These are phyloP conservation scores for Filosporella fistucella DNA, from an alignment of 495 filamentous ascomycete species.

Conservation along the genomic window DNA sequence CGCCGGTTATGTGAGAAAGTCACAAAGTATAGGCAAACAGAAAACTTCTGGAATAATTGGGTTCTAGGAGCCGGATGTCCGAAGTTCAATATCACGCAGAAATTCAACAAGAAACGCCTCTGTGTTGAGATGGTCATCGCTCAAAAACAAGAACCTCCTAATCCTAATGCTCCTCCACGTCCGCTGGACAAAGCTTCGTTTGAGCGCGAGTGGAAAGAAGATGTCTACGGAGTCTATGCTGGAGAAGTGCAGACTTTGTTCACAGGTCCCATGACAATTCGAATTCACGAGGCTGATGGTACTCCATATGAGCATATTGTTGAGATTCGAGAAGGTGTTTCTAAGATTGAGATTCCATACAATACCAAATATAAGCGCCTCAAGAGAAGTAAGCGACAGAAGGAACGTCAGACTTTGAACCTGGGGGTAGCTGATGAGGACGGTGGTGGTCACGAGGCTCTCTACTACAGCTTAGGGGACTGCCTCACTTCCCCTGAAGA, in stretches of 20 bases:
- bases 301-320: conserved; percentile 98
- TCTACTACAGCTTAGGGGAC: conserved; percentile 91
- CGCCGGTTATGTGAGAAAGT: conserved; percentile 79
- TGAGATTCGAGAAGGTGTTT: conserved; percentile 80
- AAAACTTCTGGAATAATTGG: conserved; percentile 92
- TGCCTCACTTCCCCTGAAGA: conserved; percentile 81
- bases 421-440: conserved; percentile 50
- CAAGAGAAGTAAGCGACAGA: conserved; percentile 85
- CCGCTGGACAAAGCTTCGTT: conserved; percentile 58
- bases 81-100: conserved; percentile 73
- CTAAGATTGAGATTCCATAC: conserved; percentile 90
- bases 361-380: conserved; percentile 99
- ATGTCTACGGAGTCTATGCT: conserved; percentile 63
- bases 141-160: conserved; percentile 61
- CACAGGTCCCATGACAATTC: conserved; percentile 92
- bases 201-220: conserved; percentile 76
- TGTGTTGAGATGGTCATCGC: conserved; percentile 89
- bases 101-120: conserved; percentile 96
- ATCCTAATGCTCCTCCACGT: background rate
- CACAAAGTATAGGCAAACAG: conserved; percentile 70
- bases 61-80: conserved; percentile 84
- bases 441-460: conserved; percentile 76
- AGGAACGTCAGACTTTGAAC: conserved; percentile 63
- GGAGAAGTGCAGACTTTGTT: conserved; percentile 72
- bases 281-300: conserved; percentile 97